Evolutionary conservation across 2,329 filamentous ascomycete species (phyloP).

Genomic region (Hypoxylon rubiginosum): DNA sequence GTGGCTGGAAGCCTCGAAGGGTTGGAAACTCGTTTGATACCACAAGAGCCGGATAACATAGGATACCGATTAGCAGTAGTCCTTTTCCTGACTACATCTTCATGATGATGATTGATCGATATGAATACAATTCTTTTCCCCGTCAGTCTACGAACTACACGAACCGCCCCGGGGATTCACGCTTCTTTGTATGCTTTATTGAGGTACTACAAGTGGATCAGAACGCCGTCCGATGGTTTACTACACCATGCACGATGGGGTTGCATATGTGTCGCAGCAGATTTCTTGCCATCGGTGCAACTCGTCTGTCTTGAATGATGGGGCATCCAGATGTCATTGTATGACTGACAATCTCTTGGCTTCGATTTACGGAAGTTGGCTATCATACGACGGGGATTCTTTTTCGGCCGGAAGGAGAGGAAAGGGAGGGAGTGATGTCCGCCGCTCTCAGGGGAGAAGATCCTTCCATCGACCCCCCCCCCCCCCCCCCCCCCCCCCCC

Average conservation of each 20-base stretch:
- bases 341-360: conserved; percentile 26
- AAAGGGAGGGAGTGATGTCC: not conserved
- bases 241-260: conserved; percentile 15
- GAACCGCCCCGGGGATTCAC: not conserved
- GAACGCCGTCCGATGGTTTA: conserved; percentile 16
- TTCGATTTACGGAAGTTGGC: conserved; percentile 5
- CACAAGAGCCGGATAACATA: conserved; percentile 16
- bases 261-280: conserved; percentile 16
- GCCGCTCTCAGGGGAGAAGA: not conserved
- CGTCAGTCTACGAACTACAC: not conserved
- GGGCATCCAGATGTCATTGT: conserved; percentile 23
- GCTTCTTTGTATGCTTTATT: conserved; percentile 16
- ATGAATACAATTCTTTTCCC: conserved; percentile 6
- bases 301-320: conserved; percentile 8
- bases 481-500: too few relatives aligned
- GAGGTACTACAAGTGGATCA: conserved; percentile 16
- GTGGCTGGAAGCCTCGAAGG: conserved; percentile 8
- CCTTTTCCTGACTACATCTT: conserved; percentile 14
- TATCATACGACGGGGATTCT: conserved; percentile 9
- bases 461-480: not conserved
- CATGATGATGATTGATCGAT: conserved; percentile 23
- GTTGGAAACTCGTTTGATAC: conserved; percentile 25
- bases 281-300: conserved; percentile 18
- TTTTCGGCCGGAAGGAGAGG: conserved; percentile 25
- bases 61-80: conserved; percentile 15